phyloP scores from a whole-genome alignment of 345 rosid genomes.

The Dipteronia dyeriana region DNA sequence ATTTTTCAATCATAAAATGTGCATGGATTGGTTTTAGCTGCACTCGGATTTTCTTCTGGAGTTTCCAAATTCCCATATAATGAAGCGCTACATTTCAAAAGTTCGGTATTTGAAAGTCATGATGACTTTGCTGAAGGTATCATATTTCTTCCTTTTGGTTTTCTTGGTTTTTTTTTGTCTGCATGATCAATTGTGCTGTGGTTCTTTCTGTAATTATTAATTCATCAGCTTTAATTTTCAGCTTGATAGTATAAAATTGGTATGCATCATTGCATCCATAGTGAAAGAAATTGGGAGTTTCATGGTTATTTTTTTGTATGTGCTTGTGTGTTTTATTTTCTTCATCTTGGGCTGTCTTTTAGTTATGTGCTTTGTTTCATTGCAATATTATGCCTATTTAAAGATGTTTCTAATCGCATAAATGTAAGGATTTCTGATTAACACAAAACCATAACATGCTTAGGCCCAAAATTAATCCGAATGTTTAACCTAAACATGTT shows the following conservation, averaged over 20 bases:
- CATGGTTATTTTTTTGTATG: neutral
- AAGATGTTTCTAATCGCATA: neutral
- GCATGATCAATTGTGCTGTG: neutral
- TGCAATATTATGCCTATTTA: neutral
- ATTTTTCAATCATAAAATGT: slow-evolving; percentile 11
- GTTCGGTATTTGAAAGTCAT: slow-evolving; percentile 88
- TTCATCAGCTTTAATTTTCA: neutral
- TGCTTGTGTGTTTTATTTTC: neutral
- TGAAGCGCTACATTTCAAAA: slow-evolving; percentile 90
- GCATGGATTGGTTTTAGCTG: slow-evolving; percentile 58
- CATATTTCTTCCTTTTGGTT: slow-evolving; percentile 3
- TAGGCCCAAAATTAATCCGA: too few species aligned
- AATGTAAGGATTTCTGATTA: too few species aligned
- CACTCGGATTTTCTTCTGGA: slow-evolving; percentile 93
- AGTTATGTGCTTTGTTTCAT: neutral
- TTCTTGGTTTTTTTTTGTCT: slow-evolving; percentile 13
- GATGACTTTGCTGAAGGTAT: slow-evolving; percentile 89
- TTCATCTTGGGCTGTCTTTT: neutral
- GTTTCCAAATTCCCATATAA: slow-evolving; percentile 76
- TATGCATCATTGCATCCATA: neutral
- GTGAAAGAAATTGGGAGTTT: neutral
- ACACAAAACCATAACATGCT: too few species aligned
- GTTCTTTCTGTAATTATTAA: slow-evolving; percentile 5
- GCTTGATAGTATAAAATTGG: neutral
- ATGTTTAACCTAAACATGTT: too few species aligned